Evolutionary conservation across 2,329 filamentous ascomycete species (phyloP).

Genomic region (Bipolaris victoriae): DNA sequence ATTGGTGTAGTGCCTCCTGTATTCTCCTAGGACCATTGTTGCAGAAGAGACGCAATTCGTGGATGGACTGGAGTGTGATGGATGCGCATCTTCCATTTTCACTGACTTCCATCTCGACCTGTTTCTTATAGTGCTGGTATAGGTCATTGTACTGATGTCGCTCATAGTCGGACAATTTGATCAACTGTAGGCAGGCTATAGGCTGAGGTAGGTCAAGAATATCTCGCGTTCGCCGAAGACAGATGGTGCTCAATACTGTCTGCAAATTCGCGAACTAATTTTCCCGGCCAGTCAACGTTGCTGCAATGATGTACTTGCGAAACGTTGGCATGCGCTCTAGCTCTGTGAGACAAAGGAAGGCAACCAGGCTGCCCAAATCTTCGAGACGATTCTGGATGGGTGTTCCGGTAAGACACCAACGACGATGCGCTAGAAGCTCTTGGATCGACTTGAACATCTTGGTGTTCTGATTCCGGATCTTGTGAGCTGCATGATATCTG

Average conservation of each 20-base stretch:
- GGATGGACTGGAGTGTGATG: conserved; percentile 17
- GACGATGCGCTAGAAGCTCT: conserved; percentile 11
- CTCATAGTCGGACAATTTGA: conserved; percentile 1
- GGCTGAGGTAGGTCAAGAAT: conserved; percentile 15
- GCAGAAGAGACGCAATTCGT: conserved; percentile 23
- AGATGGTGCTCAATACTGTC: conserved; percentile 13
- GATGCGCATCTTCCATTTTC: conserved; percentile 5
- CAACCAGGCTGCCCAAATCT: conserved; percentile 47
- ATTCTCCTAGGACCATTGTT: conserved; percentile 19
- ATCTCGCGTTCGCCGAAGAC: conserved; percentile 18
- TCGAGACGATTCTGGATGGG: conserved; percentile 46
- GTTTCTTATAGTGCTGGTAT: conserved; percentile 6
- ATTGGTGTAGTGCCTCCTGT: background rate
- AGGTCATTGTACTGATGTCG: conserved; percentile 9
- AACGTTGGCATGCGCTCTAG: conserved; percentile 5
- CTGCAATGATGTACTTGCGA: conserved; percentile 9
- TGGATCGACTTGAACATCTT: conserved; percentile 20
- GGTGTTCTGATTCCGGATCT: conserved; percentile 15
- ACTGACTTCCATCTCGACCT: conserved; percentile 15
- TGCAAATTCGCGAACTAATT: conserved; percentile 12
- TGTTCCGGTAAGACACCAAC: conserved; percentile 28
- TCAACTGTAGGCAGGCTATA: background rate
- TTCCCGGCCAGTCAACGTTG: background rate
- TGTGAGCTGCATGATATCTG: background rate
- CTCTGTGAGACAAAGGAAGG: conserved; percentile 18